A percentile compares a stretch with the other conserved stretches of the same genome.
These are phyloP conservation scores for Naganishia liquefaciens DNA, from an alignment of 1,284 basidiomycete genomes.

Conservation along the genomic window DNA sequence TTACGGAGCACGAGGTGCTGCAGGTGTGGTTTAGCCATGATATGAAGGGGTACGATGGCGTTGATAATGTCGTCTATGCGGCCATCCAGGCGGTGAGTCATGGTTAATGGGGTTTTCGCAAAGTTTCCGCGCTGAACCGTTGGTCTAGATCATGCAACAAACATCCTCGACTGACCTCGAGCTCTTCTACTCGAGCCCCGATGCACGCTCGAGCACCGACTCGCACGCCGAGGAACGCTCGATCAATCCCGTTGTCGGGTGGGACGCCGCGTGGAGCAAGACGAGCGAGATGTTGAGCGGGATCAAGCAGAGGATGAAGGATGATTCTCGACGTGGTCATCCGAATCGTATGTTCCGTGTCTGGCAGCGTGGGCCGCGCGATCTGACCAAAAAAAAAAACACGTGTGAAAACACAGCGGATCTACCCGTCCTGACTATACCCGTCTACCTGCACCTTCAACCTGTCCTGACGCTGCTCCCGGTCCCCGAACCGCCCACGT, in stretches of 20 bases:
- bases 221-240: conserved; percentile 60
- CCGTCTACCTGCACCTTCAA: conserved; percentile 91
- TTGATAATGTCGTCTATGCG: conserved; percentile 92
- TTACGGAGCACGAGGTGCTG: conserved; percentile 96
- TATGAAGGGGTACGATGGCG: conserved; percentile 93
- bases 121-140: not conserved
- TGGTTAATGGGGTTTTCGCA: not conserved
- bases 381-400: not conserved
- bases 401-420: conserved; percentile 38
- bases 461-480: conserved; percentile 69
- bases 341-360: conserved; percentile 32
- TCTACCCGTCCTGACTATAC: conserved; percentile 78
- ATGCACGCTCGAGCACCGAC: not conserved
- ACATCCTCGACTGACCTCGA: conserved; percentile 27
- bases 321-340: conserved; percentile 35
- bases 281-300: conserved; percentile 59
- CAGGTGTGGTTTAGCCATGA: conserved; percentile 94
- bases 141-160: conserved; percentile 35
- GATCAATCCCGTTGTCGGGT: conserved; percentile 77
- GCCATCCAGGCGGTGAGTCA: conserved; percentile 69
- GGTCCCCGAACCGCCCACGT: conserved; percentile 49
- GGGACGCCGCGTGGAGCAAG: conserved; percentile 76
- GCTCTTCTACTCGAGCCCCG: conserved; percentile 11
- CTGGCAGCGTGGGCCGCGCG: not conserved
- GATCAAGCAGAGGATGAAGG: conserved; percentile 43